Conservation (phyloP, 176 grass and related monocot genomes). For the Paspalum notatum region DNA sequence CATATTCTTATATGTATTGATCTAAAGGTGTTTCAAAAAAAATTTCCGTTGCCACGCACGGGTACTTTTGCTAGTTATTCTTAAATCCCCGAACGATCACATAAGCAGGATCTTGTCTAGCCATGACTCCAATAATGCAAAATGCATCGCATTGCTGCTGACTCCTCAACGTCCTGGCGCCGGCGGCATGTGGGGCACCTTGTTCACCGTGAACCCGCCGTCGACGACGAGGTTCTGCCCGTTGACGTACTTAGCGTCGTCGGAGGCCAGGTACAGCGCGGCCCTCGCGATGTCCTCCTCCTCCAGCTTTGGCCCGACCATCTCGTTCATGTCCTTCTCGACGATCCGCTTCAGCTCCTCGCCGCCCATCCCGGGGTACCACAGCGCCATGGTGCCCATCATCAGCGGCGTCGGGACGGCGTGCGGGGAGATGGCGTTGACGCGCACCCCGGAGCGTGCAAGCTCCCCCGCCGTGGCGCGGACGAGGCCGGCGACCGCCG, state of each 20-base stretch:
- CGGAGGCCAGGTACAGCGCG: slow-evolving; percentile 60
- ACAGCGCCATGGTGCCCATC: not conserved
- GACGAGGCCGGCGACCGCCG: not conserved
- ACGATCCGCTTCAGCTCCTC: slow-evolving; percentile 31
- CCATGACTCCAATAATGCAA: no score
- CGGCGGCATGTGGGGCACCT: not conserved
- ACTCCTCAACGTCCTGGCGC: not conserved
- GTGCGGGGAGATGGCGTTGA: slow-evolving; percentile 62
- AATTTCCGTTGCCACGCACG: no score
- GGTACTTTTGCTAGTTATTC: no score
- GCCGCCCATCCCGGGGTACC: not conserved
- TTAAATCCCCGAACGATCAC: no score
- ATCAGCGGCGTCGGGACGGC: slow-evolving; percentile 1
- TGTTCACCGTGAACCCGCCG: slow-evolving; percentile 51
- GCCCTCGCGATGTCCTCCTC: slow-evolving; percentile 52
- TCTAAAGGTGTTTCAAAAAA: no score
- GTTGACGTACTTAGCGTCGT: slow-evolving; percentile 61
- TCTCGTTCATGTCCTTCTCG: slow-evolving; percentile 13
- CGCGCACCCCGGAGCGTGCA: slow-evolving; percentile 44
- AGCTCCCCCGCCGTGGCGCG: slow-evolving; percentile 43
- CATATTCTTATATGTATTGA: no score
- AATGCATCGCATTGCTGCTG: not conserved
- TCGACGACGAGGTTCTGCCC: slow-evolving; percentile 74
- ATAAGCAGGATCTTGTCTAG: no score
- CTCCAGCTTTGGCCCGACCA: slow-evolving; percentile 45